Conservation (phyloP, 371 early-diverging fungal genomes). For the Syncephalis plumigaleata region DNA sequence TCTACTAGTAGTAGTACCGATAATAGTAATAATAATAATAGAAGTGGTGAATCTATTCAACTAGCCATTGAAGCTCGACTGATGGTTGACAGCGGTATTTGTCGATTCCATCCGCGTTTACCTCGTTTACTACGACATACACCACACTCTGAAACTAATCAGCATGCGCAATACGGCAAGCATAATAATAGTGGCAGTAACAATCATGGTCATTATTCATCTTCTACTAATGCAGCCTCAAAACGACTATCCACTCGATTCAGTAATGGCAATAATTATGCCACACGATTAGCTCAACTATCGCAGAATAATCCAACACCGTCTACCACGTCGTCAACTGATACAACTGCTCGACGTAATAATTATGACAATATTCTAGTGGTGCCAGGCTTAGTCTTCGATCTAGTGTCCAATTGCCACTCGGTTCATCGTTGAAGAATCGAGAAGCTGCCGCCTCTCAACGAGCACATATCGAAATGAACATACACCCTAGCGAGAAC, state of each 20-base stretch:
- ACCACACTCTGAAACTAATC: not conserved
- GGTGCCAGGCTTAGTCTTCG: slow-evolving; percentile 49
- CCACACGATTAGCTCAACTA: too few relatives aligned
- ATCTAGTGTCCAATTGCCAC: slow-evolving; percentile 35
- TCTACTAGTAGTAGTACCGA: too few relatives aligned
- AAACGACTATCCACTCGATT: too few relatives aligned
- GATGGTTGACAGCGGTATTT: slow-evolving; percentile 20
- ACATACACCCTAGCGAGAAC: slow-evolving; percentile 59
- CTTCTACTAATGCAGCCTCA: too few relatives aligned
- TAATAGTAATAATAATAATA: not conserved
- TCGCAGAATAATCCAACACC: too few relatives aligned
- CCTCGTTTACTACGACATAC: slow-evolving; percentile 13
- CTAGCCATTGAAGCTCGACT: slow-evolving; percentile 15
- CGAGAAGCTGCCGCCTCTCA: slow-evolving; percentile 19
- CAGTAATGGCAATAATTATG: too few relatives aligned
- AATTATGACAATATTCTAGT: slow-evolving; percentile 2
- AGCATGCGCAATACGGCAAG: too few relatives aligned
- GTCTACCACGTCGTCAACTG: too few relatives aligned
- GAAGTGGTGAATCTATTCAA: slow-evolving; percentile 9
- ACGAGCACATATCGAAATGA: slow-evolving; percentile 41
- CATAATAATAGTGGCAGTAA: too few relatives aligned
- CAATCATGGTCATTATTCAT: too few relatives aligned
- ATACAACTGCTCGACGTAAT: too few relatives aligned
- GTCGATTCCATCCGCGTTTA: slow-evolving; percentile 10
- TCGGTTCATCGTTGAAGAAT: slow-evolving; percentile 24